These are phyloP conservation scores for Plantago ovata DNA, from an alignment of 257 asterid genomes.

Conservation along the genomic window DNA sequence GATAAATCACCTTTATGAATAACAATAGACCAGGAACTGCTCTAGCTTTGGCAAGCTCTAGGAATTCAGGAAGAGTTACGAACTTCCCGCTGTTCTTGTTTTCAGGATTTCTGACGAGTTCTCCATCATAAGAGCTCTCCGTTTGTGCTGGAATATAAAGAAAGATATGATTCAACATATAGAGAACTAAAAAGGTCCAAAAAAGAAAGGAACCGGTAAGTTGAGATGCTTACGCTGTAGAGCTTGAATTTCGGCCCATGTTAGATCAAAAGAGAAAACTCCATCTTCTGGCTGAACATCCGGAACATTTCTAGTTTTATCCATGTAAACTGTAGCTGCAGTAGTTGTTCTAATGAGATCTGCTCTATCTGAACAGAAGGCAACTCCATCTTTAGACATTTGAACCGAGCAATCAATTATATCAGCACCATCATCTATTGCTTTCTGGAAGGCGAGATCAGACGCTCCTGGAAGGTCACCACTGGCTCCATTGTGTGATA, in stretches of 20 bases:
- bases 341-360: slow-evolving; percentile 77
- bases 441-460: slow-evolving; percentile 86
- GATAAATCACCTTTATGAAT: slow-evolving; percentile 34
- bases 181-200: background rate
- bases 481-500: slow-evolving; percentile 90
- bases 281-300: slow-evolving; percentile 60
- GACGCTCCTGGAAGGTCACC: slow-evolving; percentile 80
- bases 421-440: slow-evolving; percentile 78
- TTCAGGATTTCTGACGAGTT: slow-evolving; percentile 51
- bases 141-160: slow-evolving; percentile 51
- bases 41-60: slow-evolving; percentile 60
- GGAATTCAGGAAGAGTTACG: slow-evolving; percentile 56
- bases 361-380: slow-evolving; percentile 72
- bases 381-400: slow-evolving; percentile 73
- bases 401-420: slow-evolving; percentile 87
- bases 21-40: slow-evolving; percentile 52
- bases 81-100: slow-evolving; percentile 67
- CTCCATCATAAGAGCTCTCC: slow-evolving; percentile 34
- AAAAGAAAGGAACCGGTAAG: background rate
- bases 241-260: slow-evolving; percentile 75
- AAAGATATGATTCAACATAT: slow-evolving; percentile 24
- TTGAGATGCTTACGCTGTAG: slow-evolving; percentile 44
- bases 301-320: slow-evolving; percentile 39
- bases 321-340: slow-evolving; percentile 58
- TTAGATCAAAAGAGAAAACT: slow-evolving; percentile 75